These are phyloP conservation scores for Centaurea solstitialis DNA, from an alignment of 129 eudicot species.

Conservation along the genomic window DNA sequence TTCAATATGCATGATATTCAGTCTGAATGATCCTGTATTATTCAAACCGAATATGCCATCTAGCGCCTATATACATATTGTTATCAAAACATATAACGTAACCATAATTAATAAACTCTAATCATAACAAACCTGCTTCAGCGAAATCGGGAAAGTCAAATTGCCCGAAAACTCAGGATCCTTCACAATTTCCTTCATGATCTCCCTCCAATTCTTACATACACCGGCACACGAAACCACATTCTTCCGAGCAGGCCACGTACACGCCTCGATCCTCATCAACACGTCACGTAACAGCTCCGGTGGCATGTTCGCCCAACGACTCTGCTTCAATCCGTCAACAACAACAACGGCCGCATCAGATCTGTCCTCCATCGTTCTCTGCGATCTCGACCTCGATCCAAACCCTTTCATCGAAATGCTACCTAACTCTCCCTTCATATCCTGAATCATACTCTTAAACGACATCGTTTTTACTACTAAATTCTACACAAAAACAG, in stretches of 20 bases:
- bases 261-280: slow-evolving; percentile 73
- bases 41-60: too few relatives aligned
- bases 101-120: too few relatives aligned
- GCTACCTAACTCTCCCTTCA: slow-evolving; percentile 87
- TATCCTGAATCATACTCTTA: slow-evolving; percentile 80
- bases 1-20: too few relatives aligned
- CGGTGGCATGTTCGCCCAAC: slow-evolving; percentile 98
- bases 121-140: slow-evolving; percentile 81
- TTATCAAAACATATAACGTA: too few relatives aligned
- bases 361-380: slow-evolving; percentile 56
- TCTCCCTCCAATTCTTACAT: slow-evolving; percentile 88
- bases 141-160: slow-evolving; percentile 84
- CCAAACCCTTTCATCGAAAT: slow-evolving; percentile 88
- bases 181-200: slow-evolving; percentile 75
- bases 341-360: slow-evolving; percentile 45
- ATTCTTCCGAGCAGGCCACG: slow-evolving; percentile 75
- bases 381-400: slow-evolving; percentile 72
- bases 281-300: slow-evolving; percentile 87
- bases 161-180: slow-evolving; percentile 64
- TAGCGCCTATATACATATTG: too few relatives aligned
- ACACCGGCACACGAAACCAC: slow-evolving; percentile 96
- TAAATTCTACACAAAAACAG: slow-evolving; percentile 3
- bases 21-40: too few relatives aligned
- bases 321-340: slow-evolving; percentile 82
- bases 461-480: slow-evolving; percentile 57